Evolutionary conservation across 345 rosid genomes (phyloP).

Genomic region (Melaleuca alternifolia): DNA sequence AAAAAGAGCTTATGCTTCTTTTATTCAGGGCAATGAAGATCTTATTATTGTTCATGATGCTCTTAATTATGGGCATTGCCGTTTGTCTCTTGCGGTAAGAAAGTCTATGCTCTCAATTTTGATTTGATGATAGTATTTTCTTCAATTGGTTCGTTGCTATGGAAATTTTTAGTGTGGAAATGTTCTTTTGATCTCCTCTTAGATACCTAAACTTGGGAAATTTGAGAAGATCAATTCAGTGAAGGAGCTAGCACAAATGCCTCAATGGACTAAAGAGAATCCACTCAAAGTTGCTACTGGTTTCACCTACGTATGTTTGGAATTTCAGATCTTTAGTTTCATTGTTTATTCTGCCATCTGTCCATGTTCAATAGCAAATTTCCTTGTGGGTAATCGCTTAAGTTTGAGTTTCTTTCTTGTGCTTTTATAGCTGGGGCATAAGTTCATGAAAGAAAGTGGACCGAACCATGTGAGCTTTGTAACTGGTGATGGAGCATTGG

Average conservation of each 20-base stretch:
- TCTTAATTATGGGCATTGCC: slow-evolving; percentile 92
- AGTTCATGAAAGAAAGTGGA: slow-evolving; percentile 78
- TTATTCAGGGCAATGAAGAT: slow-evolving; percentile 66
- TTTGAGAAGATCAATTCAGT: slow-evolving; percentile 84
- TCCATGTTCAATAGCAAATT: not conserved
- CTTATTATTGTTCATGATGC: slow-evolving; percentile 84
- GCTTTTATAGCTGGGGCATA: slow-evolving; percentile 67
- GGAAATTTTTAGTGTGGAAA: not conserved
- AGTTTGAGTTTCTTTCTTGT: not conserved
- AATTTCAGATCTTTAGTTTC: not conserved
- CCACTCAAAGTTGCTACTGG: slow-evolving; percentile 93
- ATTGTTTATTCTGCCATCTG: not conserved
- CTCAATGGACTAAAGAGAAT: slow-evolving; percentile 77
- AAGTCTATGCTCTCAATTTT: not conserved
- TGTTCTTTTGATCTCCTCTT: slow-evolving; percentile 5
- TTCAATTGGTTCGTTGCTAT: not conserved
- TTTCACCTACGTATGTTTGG: slow-evolving; percentile 64
- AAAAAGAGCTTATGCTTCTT: not conserved
- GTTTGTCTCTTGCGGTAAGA: slow-evolving; percentile 75
- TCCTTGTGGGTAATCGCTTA: not conserved
- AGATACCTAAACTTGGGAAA: slow-evolving; percentile 92
- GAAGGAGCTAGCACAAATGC: slow-evolving; percentile 73
- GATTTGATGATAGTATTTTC: not conserved
- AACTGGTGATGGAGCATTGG: slow-evolving; percentile 96
- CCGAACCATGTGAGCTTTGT: slow-evolving; percentile 69